Base-by-base conservation (phyloP, 495 filamentous ascomycete species). In the Aspergillus nidulans region DNA sequence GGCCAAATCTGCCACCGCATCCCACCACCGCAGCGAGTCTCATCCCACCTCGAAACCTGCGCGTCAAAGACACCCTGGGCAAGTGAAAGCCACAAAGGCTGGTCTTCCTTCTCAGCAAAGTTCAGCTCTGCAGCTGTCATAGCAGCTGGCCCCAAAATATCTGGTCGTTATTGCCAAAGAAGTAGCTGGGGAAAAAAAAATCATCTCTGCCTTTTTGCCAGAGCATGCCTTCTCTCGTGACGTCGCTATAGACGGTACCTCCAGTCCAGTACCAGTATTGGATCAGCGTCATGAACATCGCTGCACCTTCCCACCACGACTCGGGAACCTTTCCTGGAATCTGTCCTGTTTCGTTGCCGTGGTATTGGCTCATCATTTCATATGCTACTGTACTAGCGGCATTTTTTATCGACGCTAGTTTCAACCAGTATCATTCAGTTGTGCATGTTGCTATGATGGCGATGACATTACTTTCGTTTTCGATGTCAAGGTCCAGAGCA, bases 1-100 rank as follows among this genome's bases (percentile, higher is more conserved):
- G 81, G 76, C 69, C 83, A 90, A 55, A 95, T 87, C 71, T 95
- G 90, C 91, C 91, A 95, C 52, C 85, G 77, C 47, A 95, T 70
- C 2, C 91, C 91, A 40, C 91, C 91, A 40, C 78, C 77, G 66
- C 91, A 96, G 1, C 75, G 80, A 1, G 60, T 58, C 15, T 72
- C 70, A 55, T 92, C 74, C 89, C 89, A 95, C n/a, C 88, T 79
- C 0, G 69, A 65, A 3, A 74, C 79, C 56, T 84, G 85, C 50
- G 81, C 77, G 66, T 90, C 88, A 71, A 88, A 90, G 4, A 79
- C 77, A 34, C 72, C 76, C 47, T 76, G 71, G 1, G 77, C 75
- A 7, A 92, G 72, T 6, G 83, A 68, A 6, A 88, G 69, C 84
- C 86, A 92, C 1, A 77, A 76, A 0, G 85, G 81, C 16, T 81